Base-by-base conservation (phyloP, 176 grass and related monocot species). In the Bromus sterilis region DNA sequence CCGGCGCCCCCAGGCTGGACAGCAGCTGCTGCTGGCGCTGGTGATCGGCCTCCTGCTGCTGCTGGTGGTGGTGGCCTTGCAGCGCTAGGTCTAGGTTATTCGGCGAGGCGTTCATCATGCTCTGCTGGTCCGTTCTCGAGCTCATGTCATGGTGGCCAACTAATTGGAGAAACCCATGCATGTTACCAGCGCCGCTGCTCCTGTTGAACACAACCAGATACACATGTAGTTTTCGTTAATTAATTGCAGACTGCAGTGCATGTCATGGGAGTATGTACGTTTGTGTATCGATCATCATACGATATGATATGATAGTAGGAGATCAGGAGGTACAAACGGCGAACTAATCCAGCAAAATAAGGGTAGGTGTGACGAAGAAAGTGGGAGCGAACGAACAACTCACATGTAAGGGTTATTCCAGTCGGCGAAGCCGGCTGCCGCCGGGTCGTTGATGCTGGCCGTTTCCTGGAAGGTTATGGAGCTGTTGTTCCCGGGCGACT, bases 351-450 rank as follows among this genome's bases (percentile, higher is more conserved):
- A 13, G 12, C 21, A 36, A 35, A 68, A 24, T 24, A 3, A 23
- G n/a, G n/a, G 37, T 2, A 37, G 26, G 24, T 48, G 43, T 82
- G 11, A n/a, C n/a, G 30, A 3, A 6, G 2, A 28, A 56, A 32
- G 39, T 49, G 20, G 12, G 25, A 65, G 40, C 7, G 15, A 65
- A 51, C 7, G 15, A 66, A n/a, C 9, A 36, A 82, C 86, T 91
- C 68, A 98, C 95, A 91, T 59, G 82, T 91, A 85, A 83, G 89
- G 58, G 43, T 90, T 90, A 39, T 77, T 92, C 95, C 92, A 98
- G 37, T 77, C 44, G 11, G 48, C 1, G 35, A 78, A 30, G 18
- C 39, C 33, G 26, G 41, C 56, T 15, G 65, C 7, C 21, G 61
- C 71, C 16, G 71, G 82, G 8, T 81, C 62, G 75, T 75, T 66